Evolutionary conservation across 441 rosid genomes (phyloP).

Genomic region (Erysimum pusillum): DNA sequence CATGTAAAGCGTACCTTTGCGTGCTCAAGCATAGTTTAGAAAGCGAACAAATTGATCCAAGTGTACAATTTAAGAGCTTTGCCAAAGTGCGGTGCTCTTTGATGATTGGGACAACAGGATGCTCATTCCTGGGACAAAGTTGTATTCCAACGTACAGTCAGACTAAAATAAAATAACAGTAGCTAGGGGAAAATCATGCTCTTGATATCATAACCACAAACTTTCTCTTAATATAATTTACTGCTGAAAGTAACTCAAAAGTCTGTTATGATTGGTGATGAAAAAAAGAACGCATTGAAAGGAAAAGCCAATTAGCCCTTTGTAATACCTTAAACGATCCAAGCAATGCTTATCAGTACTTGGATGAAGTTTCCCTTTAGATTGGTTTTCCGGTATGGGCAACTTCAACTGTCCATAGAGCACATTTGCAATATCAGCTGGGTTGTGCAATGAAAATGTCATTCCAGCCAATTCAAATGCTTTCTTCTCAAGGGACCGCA

Average conservation of each 20-base stretch:
- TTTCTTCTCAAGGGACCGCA: constrained; percentile 85
- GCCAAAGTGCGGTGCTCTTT: constrained; percentile 94
- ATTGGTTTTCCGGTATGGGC: constrained; percentile 69
- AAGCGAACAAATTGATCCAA: constrained; percentile 90
- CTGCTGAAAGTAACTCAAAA: constrained; percentile 12
- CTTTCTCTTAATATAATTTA: background rate
- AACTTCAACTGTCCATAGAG: constrained; percentile 85
- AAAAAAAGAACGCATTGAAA: constrained; percentile 1
- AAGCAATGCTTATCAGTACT: constrained; percentile 95
- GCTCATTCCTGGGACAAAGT: constrained; percentile 78
- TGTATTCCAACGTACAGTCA: constrained; percentile 41
- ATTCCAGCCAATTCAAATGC: constrained; percentile 88
- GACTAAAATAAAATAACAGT: constrained; percentile 20
- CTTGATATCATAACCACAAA: background rate
- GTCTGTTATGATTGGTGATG: constrained; percentile 2
- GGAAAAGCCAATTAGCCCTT: constrained; percentile 28
- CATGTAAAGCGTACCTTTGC: constrained; percentile 83
- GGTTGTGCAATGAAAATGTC: constrained; percentile 77
- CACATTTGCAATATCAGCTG: constrained; percentile 95
- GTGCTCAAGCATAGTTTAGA: constrained; percentile 76
- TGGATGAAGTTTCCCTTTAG: constrained; percentile 87
- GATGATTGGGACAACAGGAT: constrained; percentile 88
- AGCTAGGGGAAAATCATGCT: constrained; percentile 17
- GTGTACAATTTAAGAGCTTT: constrained; percentile 87
- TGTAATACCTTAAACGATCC: constrained; percentile 81